These are phyloP conservation scores for Globisporangium okanoganense DNA, from an alignment of 352 stramenopile species.

Conservation along the genomic window DNA sequence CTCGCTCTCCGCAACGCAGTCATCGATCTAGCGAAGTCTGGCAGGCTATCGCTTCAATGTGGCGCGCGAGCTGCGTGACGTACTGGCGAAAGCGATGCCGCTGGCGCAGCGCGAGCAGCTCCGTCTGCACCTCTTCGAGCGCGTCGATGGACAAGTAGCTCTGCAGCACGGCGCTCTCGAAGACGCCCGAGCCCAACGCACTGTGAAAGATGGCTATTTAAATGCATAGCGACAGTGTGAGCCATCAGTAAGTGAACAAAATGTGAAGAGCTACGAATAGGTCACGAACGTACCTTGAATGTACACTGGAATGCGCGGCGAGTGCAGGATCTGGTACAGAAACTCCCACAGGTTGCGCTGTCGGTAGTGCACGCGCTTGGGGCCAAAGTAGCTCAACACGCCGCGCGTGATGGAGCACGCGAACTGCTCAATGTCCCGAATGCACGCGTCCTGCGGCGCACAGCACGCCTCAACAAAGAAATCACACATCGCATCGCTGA, in stretches of 20 bases:
- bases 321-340: conserved; percentile 68
- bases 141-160: conserved; percentile 14
- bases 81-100: conserved; percentile 64
- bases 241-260: not conserved
- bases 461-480: conserved; percentile 52
- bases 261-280: not conserved
- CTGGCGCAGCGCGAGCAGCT: conserved; percentile 31
- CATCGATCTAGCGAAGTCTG: too few species aligned
- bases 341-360: conserved; percentile 63
- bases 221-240: not conserved
- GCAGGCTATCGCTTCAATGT: conserved; percentile 13
- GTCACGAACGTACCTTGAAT: conserved; percentile 29
- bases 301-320: conserved; percentile 37
- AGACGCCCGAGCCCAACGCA: conserved; percentile 10
- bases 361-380: conserved; percentile 43
- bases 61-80: conserved; percentile 24
- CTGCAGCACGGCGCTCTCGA: conserved; percentile 13
- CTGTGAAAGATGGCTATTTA: conserved; percentile 31
- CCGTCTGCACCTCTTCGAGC: conserved; percentile 27
- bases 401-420: conserved; percentile 34
- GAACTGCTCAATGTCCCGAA: conserved; percentile 33
- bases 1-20: too few species aligned
- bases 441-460: conserved; percentile 30
- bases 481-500: conserved; percentile 60
- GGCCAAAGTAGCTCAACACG: conserved; percentile 45